These are phyloP conservation scores for Fusarium penzigii DNA, from an alignment of 2,329 filamentous ascomycete species.

Conservation along the genomic window DNA sequence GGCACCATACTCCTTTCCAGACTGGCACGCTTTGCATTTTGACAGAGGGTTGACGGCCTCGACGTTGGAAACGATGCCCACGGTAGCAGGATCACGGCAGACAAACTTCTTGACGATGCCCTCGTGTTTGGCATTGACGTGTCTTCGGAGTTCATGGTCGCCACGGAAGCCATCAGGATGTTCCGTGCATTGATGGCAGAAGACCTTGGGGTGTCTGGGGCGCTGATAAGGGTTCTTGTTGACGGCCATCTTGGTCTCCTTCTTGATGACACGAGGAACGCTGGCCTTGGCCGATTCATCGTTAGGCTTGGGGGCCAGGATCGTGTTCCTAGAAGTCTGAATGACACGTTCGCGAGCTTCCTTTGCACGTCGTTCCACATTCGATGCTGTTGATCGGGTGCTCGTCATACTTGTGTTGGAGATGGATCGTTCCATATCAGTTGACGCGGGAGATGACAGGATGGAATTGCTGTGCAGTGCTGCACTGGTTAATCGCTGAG, in stretches of 20 bases:
- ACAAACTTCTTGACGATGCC: constrained; percentile 55
- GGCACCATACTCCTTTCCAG: constrained; percentile 78
- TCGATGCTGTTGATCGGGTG: constrained; percentile 46
- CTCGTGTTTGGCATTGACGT: constrained; percentile 67
- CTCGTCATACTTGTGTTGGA: constrained; percentile 47
- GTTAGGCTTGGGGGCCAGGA: constrained; percentile 48
- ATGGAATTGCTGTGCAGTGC: constrained; percentile 33
- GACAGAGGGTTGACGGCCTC: constrained; percentile 64
- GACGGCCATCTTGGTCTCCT: constrained; percentile 46
- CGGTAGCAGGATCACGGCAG: constrained; percentile 53
- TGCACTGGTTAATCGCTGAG: constrained; percentile 33
- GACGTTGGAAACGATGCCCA: constrained; percentile 43
- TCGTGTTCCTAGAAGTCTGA: constrained; percentile 40
- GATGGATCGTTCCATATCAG: constrained; percentile 50
- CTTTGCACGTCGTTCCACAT: constrained; percentile 47
- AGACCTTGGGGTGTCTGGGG: constrained; percentile 70
- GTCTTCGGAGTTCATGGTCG: constrained; percentile 76
- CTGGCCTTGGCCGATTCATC: constrained; percentile 9
- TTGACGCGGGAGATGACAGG: constrained; percentile 28
- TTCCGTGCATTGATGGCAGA: constrained; percentile 69
- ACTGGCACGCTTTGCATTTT: constrained; percentile 81
- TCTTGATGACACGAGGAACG: constrained; percentile 26
- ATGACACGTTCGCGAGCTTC: constrained; percentile 49
- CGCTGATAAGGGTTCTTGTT: constrained; percentile 53
- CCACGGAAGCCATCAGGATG: constrained; percentile 80